A percentile compares a stretch with the other conserved stretches of the same genome.
Evolutionary conservation across 352 stramenopile species (phyloP).

Genomic region (Lagenidium giganteum): DNA sequence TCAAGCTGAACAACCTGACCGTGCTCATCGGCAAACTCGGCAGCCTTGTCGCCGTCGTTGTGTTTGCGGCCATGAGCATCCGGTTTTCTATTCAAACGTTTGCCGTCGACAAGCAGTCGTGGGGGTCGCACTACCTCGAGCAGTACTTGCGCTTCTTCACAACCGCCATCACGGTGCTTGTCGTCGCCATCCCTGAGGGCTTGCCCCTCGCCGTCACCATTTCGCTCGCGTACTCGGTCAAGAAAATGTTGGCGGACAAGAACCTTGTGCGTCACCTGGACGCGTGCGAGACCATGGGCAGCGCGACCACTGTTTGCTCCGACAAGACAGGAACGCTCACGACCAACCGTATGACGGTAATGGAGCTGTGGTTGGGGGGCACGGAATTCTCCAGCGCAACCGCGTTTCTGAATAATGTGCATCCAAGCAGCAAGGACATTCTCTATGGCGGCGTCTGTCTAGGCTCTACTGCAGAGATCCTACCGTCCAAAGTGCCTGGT

Average conservation of each 20-base stretch:
- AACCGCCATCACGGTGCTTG: conserved; percentile 77
- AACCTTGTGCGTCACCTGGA: conserved; percentile 95
- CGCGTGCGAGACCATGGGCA: conserved; percentile 96
- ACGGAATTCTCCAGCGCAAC: conserved; percentile 63
- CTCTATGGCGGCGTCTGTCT: too few relatives aligned
- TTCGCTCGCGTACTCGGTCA: conserved; percentile 84
- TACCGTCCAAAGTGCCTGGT: conserved; percentile 21
- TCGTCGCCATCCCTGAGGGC: conserved; percentile 88
- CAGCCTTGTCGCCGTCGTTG: conserved; percentile 41
- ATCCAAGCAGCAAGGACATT: too few relatives aligned
- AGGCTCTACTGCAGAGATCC: conserved; percentile 84
- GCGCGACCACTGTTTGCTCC: too few relatives aligned
- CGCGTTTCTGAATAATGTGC: too few relatives aligned
- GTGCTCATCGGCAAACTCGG: conserved; percentile 64
- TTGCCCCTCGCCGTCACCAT: conserved; percentile 89
- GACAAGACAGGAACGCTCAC: too few relatives aligned
- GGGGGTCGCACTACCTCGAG: conserved; percentile 28
- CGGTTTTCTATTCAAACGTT: conserved; percentile 61
- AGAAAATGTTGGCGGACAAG: conserved; percentile 95
- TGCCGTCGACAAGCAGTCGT: conserved; percentile 29
- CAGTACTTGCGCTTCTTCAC: conserved; percentile 83
- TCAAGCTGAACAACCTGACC: conserved; percentile 74
- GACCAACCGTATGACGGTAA: too few relatives aligned
- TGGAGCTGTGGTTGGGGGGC: too few relatives aligned
- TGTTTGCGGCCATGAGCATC: conserved; percentile 51